A percentile compares a stretch with the other conserved stretches of the same genome.
Evolutionary conservation across 1,139 yeast species (phyloP).

Genomic region (Debaryomycetaceae sp.): DNA sequence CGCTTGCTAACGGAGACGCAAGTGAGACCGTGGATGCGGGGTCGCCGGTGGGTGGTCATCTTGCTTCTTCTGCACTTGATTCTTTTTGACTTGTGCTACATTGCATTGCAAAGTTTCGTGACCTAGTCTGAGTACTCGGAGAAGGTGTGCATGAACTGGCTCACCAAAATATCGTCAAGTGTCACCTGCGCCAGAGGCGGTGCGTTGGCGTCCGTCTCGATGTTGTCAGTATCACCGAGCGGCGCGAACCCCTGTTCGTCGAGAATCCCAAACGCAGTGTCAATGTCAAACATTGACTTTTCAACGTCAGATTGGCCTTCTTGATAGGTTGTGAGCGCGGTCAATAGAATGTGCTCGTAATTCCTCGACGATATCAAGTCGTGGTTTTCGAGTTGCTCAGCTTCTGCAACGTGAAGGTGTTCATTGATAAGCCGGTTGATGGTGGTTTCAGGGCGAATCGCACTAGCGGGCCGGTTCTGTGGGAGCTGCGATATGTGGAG

Average conservation of each 20-base stretch:
- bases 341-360: constrained; percentile 18
- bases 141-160: too few species aligned
- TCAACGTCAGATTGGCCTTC: constrained; percentile 2
- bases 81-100: too few species aligned
- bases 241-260: constrained; percentile 4
- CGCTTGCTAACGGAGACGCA: too few species aligned
- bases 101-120: too few species aligned
- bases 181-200: too few species aligned
- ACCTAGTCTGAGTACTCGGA: too few species aligned
- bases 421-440: constrained; percentile 4
- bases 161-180: too few species aligned
- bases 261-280: constrained; percentile 7
- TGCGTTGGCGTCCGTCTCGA: too few species aligned
- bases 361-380: constrained; percentile 18
- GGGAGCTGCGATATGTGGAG: constrained; percentile 7
- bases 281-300: constrained; percentile 8
- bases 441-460: constrained; percentile 3
- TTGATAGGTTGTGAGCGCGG: constrained; percentile 13
- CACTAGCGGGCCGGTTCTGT: constrained; percentile 4
- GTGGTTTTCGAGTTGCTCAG: constrained; percentile 13
- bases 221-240: background rate
- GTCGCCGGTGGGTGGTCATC: too few species aligned
- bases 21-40: too few species aligned
- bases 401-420: constrained; percentile 12
- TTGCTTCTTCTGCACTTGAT: too few species aligned